Evolutionary conservation across 306 rosid species (phyloP).

Genomic region (Rosa chinensis): DNA sequence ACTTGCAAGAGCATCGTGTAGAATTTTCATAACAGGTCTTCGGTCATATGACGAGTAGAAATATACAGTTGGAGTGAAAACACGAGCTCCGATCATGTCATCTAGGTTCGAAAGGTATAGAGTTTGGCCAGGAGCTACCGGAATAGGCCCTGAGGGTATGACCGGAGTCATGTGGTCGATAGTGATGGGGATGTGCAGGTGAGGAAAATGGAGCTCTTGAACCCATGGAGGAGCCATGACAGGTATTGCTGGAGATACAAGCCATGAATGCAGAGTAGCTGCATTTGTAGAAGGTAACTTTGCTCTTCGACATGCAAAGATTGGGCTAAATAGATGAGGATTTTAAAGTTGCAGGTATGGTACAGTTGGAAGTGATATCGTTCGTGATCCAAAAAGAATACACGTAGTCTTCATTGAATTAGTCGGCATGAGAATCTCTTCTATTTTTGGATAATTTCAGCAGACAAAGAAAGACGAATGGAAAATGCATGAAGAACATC

Average conservation of each 20-base stretch:
- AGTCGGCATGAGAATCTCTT: background rate
- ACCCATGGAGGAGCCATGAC: conserved; percentile 77
- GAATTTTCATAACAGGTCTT: conserved; percentile 38
- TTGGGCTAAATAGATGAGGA: conserved; percentile 34
- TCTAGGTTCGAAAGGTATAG: conserved; percentile 86
- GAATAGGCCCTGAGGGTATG: conserved; percentile 55
- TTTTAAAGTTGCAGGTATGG: conserved; percentile 42
- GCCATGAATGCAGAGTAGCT: conserved; percentile 25
- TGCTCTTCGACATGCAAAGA: conserved; percentile 63
- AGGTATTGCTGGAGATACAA: conserved; percentile 20
- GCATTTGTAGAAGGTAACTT: conserved; percentile 58
- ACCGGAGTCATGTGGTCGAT: conserved; percentile 37
- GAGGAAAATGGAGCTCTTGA: conserved; percentile 74
- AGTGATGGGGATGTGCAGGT: conserved; percentile 46
- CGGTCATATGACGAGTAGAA: conserved; percentile 42
- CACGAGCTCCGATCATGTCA: conserved; percentile 72
- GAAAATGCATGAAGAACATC: background rate
- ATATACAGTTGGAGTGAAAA: conserved; percentile 82
- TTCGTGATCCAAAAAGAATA: conserved; percentile 27
- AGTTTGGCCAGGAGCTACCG: conserved; percentile 30
- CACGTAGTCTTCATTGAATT: background rate
- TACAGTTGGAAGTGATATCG: conserved; percentile 37
- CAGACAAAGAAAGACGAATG: background rate
- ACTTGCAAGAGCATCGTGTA: conserved; percentile 56
- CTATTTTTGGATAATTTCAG: background rate